phyloP scores from a whole-genome alignment of 129 eudicot genomes.

The Tanacetum coccineum region DNA sequence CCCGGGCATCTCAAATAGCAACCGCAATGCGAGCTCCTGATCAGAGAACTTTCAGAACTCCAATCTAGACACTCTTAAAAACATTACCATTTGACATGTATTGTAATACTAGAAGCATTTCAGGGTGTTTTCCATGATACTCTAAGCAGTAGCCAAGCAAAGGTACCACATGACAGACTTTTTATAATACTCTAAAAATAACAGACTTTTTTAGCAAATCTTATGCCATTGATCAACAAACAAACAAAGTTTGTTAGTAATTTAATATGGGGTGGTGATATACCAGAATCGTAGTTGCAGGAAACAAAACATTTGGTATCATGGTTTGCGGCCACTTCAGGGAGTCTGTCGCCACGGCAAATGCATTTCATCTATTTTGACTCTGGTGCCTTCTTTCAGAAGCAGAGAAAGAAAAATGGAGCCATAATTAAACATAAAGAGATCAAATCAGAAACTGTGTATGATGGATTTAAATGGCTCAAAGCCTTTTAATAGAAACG shows the following conservation, averaged over 20 bases:
- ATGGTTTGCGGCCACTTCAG: too few species aligned
- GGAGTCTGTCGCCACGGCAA: too few species aligned
- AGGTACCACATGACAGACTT: too few species aligned
- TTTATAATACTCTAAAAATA: too few species aligned
- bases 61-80: conserved; percentile 77
- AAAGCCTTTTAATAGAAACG: too few species aligned
- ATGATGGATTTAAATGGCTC: too few species aligned
- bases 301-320: too few species aligned
- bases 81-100: conserved; percentile 76
- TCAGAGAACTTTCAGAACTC: conserved; percentile 45
- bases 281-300: conserved; percentile 92
- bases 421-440: too few species aligned
- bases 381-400: conserved; percentile 37
- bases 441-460: too few species aligned
- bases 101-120: conserved; percentile 72
- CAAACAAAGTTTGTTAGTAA: neutral
- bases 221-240: neutral
- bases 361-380: conserved; percentile 54
- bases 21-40: conserved; percentile 73
- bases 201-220: conserved; percentile 8
- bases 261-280: neutral
- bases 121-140: too few species aligned
- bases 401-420: conserved; percentile 12
- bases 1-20: conserved; percentile 97
- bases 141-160: too few species aligned